Base-by-base conservation (phyloP, 2,329 filamentous ascomycete genomes). In the Pyrenochaeta sp. region DNA sequence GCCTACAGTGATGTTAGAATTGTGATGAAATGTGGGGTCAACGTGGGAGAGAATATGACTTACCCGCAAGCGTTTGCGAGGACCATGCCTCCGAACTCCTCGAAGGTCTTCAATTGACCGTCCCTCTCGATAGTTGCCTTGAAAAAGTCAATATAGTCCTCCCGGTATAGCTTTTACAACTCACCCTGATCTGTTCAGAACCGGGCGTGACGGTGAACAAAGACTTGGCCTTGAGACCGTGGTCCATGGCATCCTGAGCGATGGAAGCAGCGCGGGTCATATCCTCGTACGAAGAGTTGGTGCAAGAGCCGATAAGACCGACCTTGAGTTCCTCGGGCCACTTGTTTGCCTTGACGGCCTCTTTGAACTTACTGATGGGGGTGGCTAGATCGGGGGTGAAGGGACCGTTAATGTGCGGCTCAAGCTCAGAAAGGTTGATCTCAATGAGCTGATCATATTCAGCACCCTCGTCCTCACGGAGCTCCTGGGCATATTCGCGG, bases 301-400 rank as follows among this genome's bases (percentile, higher is more conserved):
- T 99, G 91, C 95, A 99, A 73, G 93, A 97, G 70, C 95, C 95
- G 74, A 99, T 98, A 57, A 99, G 85, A 77, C 94, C 94, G 68
- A 96, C 95, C 85, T 97, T 97, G 75, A 99, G 86, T 78, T 97
- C 93, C 81, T 95, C 90, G 22, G 95, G 95, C 95, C 95, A 99
- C 80, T 90, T 88, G 84, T 99, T 97, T 75, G 90, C 88, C 85
- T 96, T 93, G 75, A 94, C 94, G 68, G 92, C 92, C 76, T 96
- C 90, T 82, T 91, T 92, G 84, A 98, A 97, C 85, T 97, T 95
- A 82, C 92, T 97, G 79, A 99, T 96, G 50, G 95, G 95, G 7
- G 95, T 98, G 54, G 93, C 93, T 82, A 99, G 86, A 88, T 99
- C 95, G 61, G 95, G 95, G 28, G 95, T 99, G 88, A 98, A 98